Evolutionary conservation across 176 grass and related monocot genomes (phyloP).

Genomic region (Avena sativa): DNA sequence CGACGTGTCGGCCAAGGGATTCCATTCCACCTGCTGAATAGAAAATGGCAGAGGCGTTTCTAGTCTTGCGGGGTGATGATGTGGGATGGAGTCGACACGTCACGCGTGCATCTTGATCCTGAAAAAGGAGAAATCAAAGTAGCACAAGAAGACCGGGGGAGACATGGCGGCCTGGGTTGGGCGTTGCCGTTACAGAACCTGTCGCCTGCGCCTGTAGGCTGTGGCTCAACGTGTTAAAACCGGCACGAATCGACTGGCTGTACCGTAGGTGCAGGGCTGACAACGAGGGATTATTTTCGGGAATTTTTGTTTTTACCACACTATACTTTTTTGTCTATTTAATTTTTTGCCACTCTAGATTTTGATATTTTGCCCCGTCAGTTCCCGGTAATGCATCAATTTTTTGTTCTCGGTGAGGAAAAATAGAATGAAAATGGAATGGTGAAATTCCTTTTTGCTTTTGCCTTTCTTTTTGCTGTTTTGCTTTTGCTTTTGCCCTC

Average conservation of each 20-base stretch:
- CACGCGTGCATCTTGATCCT: neutral
- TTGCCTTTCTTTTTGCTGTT: too few species aligned
- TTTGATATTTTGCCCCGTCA: too few species aligned
- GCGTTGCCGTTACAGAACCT: neutral
- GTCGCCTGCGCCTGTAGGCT: neutral
- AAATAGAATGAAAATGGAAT: too few species aligned
- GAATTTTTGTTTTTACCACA: too few species aligned
- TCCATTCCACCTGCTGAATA: neutral
- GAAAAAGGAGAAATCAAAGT: neutral
- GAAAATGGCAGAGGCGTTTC: neutral
- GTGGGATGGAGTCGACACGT: slow-evolving; percentile 5
- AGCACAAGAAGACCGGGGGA: neutral
- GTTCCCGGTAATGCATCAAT: too few species aligned
- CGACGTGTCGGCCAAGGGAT: slow-evolving; percentile 7
- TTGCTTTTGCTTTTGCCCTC: too few species aligned
- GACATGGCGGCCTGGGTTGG: neutral
- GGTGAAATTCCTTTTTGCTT: too few species aligned
- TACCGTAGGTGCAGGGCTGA: too few species aligned
- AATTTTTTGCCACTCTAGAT: too few species aligned
- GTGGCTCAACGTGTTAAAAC: neutral
- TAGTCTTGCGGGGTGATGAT: neutral
- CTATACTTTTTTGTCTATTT: too few species aligned
- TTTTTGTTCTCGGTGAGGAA: too few species aligned
- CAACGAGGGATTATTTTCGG: too few species aligned
- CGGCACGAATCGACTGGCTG: neutral